phyloP scores from a whole-genome alignment of 139 green algal species.

The Pseudopediastrum boryanum region DNA sequence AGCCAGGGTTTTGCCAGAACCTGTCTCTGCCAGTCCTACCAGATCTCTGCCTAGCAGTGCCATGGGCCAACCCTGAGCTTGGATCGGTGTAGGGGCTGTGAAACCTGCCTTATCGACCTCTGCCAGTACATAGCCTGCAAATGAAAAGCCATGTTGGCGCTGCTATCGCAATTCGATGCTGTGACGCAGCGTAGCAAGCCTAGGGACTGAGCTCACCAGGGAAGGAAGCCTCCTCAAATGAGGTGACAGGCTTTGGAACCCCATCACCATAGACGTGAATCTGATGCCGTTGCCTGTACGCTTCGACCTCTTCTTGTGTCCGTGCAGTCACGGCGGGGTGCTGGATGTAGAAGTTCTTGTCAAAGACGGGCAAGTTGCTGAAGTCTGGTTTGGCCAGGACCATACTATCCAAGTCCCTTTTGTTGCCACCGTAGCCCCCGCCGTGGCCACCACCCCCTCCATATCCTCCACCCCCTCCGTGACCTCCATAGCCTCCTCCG shows the following conservation, averaged over 20 bases:
- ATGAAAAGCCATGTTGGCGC: background rate
- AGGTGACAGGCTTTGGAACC: constrained; percentile 75
- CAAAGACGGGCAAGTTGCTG: constrained; percentile 80
- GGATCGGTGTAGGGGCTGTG: constrained; percentile 85
- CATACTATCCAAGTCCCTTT: constrained; percentile 77
- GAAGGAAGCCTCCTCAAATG: constrained; percentile 85
- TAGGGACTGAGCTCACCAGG: constrained; percentile 56
- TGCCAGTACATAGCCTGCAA: constrained; percentile 84
- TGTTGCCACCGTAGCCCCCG: constrained; percentile 39
- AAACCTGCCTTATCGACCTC: constrained; percentile 86
- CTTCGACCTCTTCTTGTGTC: constrained; percentile 67
- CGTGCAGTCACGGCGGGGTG: constrained; percentile 80
- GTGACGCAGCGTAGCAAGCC: background rate
- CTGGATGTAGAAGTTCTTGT: constrained; percentile 96
- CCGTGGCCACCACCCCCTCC: constrained; percentile 41
- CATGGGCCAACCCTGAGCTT: constrained; percentile 91
- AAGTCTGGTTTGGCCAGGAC: constrained; percentile 74
- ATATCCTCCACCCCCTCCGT: constrained; percentile 20
- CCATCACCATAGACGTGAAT: constrained; percentile 75
- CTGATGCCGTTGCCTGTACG: constrained; percentile 70
- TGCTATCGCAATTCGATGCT: background rate
- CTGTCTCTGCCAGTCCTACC: constrained; percentile 89
- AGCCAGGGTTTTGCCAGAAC: constrained; percentile 89
- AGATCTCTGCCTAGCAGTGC: constrained; percentile 85
- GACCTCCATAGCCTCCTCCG: constrained; percentile 39